Percentiles rank a stretch among this genome's conserved stretches.
These are phyloP conservation scores for Fusarium annulatum DNA, from an alignment of 2,329 filamentous ascomycete genomes.

Conservation along the genomic window DNA sequence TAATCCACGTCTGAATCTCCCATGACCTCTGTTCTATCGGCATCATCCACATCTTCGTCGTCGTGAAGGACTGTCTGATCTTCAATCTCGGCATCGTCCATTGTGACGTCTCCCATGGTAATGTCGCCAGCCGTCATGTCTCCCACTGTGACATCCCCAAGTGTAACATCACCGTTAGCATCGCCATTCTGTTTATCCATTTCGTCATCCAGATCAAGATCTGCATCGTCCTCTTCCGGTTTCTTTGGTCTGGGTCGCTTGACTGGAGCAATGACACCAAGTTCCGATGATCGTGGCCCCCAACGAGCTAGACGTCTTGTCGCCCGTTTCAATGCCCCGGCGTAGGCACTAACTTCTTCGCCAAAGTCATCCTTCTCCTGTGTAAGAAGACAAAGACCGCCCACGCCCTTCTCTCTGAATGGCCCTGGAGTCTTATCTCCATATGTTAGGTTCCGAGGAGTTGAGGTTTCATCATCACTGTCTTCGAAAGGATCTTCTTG, in stretches of 20 bases:
- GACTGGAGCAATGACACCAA: conserved; percentile 59
- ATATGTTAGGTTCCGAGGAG: conserved; percentile 48
- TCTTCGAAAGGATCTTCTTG: conserved; percentile 68
- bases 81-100: conserved; percentile 67
- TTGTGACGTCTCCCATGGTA: conserved; percentile 53
- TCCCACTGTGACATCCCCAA: conserved; percentile 50
- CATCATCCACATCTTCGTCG: conserved; percentile 61
- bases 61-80: conserved; percentile 53
- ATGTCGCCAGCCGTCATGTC: conserved; percentile 48
- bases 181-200: conserved; percentile 39
- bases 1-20: conserved; percentile 52
- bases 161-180: conserved; percentile 54
- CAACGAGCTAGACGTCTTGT: conserved; percentile 76
- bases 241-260: conserved; percentile 55
- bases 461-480: conserved; percentile 68
- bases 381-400: conserved; percentile 71
- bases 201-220: conserved; percentile 45
- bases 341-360: conserved; percentile 76
- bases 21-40: conserved; percentile 53
- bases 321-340: conserved; percentile 72
- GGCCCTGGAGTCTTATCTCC: conserved; percentile 47
- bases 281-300: conserved; percentile 60
- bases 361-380: conserved; percentile 79
- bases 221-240: conserved; percentile 36
- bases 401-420: conserved; percentile 68